Evolutionary conservation across 208 protist species (phyloP), one percentile per base, ranked within the genome.

Genomic region (Herpetomonas samuelpessoai): DNA sequence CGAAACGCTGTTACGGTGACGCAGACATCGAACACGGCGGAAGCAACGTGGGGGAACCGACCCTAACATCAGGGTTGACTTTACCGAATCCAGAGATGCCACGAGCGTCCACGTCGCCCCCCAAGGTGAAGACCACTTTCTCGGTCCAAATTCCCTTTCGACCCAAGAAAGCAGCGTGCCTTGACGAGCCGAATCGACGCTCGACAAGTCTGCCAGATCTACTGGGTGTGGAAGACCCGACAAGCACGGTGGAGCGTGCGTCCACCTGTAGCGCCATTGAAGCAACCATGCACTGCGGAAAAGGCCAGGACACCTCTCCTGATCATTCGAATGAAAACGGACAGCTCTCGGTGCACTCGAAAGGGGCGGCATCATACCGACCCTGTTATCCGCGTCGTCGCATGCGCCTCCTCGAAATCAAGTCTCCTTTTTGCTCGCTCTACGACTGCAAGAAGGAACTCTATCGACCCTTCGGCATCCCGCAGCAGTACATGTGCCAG

Each of bases 401-500:
- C 9, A 44, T 75, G 14, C 76, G 88, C 2, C 65, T 94, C 28
- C 70, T 96, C 18, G 87, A 96, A 64, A 96, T 96, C 44, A 96
- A 96, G 57, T 93, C 85, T 1, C 91, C 91, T 0, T 89, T 82
- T 57, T 47, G 70, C 4, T 46, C 78, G 0, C 73, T 96, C 7
- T 96, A 92, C 49, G 69, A 81, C 56, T 69, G 67, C 22, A 76
- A 65, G 1, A 86, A 88, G 30, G 18, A 51, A 0, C 46, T 44
- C 25, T 81, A 67, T 51, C 50, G 67, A 28, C 77, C 83, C 0
- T 94, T 91, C 66, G 91, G 91, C 24, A 94, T 96, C 54, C 91
- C 91, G 0, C 64, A 64, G 21, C 61, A 78, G n/a, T 96, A 96
- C 60, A 85, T 96, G 69, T 94, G 87, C 38, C 91, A 96, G 38